Evolutionary conservation across 805 yeast species (phyloP).

Genomic region (Maudiozyma serrabonitensis): DNA sequence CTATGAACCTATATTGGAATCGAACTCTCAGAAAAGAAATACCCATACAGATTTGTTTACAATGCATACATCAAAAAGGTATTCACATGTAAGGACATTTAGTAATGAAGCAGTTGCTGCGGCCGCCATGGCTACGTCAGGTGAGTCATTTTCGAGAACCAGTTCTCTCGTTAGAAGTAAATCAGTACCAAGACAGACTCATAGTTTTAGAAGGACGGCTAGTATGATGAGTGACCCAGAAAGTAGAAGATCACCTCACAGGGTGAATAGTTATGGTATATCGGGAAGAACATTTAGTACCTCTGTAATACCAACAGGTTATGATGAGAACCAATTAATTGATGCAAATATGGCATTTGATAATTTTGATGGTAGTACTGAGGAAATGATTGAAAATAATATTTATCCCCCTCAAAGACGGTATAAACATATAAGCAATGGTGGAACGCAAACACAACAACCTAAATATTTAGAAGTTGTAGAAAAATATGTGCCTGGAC

Average conservation of each 20-base stretch:
- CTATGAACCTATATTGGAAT: too few relatives aligned
- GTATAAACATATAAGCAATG: neutral
- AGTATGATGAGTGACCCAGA: constrained; percentile 32
- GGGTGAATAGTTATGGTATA: neutral
- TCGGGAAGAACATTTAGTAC: constrained; percentile 9
- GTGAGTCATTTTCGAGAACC: neutral
- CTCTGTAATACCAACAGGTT: neutral
- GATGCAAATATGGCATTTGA: constrained; percentile 25
- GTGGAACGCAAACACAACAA: neutral
- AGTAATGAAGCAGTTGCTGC: constrained; percentile 52
- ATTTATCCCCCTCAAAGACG: neutral
- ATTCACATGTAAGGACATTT: constrained; percentile 13
- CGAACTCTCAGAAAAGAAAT: neutral
- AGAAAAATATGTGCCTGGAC: constrained; percentile 63
- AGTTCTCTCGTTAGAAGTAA: neutral
- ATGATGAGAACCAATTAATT: neutral
- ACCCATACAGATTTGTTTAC: neutral
- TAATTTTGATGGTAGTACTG: constrained; percentile 21
- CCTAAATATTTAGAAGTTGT: constrained; percentile 30
- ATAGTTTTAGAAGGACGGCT: constrained; percentile 19
- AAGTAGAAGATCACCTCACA: neutral
- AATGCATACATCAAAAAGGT: neutral
- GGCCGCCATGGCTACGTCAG: constrained; percentile 36
- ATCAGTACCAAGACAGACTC: neutral
- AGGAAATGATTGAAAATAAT: neutral